Conservation (phyloP, 768 basidiomycete genomes). For the Thelephora aurantiotincta region DNA sequence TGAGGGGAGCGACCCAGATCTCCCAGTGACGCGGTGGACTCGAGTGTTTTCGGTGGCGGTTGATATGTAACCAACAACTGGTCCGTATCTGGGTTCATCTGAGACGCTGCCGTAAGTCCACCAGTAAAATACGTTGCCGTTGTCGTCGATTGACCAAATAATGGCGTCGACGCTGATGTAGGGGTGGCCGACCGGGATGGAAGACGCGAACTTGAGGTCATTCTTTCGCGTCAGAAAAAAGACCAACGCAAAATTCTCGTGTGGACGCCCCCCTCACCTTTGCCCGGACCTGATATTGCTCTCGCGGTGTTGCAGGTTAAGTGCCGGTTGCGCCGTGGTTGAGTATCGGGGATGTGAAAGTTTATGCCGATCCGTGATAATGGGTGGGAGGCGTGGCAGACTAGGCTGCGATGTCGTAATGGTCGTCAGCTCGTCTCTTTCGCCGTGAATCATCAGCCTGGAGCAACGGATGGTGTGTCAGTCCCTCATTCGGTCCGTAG, state of each 20-base stretch:
- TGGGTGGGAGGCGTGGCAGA: too few relatives aligned
- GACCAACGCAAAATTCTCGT: not conserved
- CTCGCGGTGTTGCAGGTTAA: not conserved
- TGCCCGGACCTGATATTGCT: not conserved
- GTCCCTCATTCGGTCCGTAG: too few relatives aligned
- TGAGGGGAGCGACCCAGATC: too few relatives aligned
- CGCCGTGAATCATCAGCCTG: not conserved
- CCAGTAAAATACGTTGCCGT: not conserved
- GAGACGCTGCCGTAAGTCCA: not conserved
- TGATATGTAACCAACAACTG: too few relatives aligned
- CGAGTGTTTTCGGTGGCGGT: too few relatives aligned
- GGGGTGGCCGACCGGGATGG: not conserved
- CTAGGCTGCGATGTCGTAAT: not conserved
- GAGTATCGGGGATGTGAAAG: not conserved
- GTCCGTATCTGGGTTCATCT: not conserved
- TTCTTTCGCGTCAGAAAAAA: not conserved
- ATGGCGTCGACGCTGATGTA: not conserved
- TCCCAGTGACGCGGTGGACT: too few relatives aligned
- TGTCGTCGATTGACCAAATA: not conserved
- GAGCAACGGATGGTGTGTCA: not conserved
- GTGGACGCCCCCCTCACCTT: not conserved
- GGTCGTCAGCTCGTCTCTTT: not conserved
- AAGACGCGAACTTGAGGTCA: not conserved
- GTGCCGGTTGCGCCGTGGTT: not conserved
- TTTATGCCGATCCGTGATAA: not conserved